Conservation (phyloP, 768 basidiomycete genomes). For the Amanita thiersii region DNA sequence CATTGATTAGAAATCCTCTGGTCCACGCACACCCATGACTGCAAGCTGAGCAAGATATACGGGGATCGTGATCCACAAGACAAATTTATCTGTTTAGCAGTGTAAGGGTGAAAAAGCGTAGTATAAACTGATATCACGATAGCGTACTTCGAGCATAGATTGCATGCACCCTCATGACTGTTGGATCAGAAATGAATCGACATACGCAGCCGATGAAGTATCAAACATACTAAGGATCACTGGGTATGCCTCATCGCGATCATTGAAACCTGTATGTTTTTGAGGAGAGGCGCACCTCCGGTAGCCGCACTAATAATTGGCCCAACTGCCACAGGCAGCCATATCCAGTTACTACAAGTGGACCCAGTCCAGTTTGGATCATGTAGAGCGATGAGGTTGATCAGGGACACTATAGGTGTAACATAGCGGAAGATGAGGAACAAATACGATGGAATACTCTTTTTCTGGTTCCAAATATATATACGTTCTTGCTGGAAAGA, state of each 20-base stretch:
- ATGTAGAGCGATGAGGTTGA: neutral
- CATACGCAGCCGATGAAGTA: neutral
- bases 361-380: neutral
- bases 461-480: slow-evolving; percentile 6
- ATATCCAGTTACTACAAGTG: neutral
- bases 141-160: neutral
- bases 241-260: neutral
- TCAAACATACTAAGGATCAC: neutral
- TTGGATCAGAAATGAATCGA: neutral
- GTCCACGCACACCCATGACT: slow-evolving; percentile 5
- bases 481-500: neutral
- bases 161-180: neutral
- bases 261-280: neutral
- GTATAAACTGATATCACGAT: neutral
- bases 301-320: neutral
- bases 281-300: neutral
- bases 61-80: neutral
- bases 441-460: slow-evolving; percentile 2
- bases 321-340: neutral
- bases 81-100: neutral
- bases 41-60: slow-evolving; percentile 1
- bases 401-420: neutral
- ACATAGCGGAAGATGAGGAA: slow-evolving; percentile 4
- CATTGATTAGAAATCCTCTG: no score
- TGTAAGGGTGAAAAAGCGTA: neutral